A percentile compares a stretch with the other conserved stretches of the same genome.
phyloP scores from a whole-genome alignment of 2,329 filamentous ascomycete genomes.

The Geoglossum cookeanum region DNA sequence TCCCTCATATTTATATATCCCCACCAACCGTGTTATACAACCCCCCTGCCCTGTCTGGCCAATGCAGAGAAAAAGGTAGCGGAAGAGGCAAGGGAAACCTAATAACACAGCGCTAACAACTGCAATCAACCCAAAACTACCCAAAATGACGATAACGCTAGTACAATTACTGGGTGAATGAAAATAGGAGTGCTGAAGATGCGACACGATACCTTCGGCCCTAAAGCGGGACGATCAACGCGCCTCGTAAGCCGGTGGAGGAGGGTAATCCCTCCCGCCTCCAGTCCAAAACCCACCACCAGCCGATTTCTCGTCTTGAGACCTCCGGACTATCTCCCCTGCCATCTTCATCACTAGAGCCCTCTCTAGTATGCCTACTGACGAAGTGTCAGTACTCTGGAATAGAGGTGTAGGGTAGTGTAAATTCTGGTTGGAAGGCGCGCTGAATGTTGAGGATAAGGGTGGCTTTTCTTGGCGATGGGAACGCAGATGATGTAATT shows the following conservation, averaged over 20 bases:
- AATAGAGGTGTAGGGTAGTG: constrained; percentile 6
- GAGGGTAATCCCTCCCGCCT: constrained; percentile 30
- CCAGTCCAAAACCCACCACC: constrained; percentile 20
- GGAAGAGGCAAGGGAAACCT: too few relatives aligned
- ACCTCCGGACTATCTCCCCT: constrained; percentile 69
- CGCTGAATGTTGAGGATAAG: background rate
- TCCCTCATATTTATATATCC: too few relatives aligned
- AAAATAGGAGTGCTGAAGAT: too few relatives aligned
- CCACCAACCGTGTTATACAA: too few relatives aligned
- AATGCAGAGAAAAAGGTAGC: too few relatives aligned
- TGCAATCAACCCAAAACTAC: too few relatives aligned
- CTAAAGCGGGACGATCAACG: background rate
- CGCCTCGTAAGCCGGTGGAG: constrained; percentile 37
- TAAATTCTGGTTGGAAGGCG: background rate
- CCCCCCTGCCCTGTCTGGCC: too few relatives aligned
- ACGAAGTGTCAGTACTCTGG: constrained; percentile 8
- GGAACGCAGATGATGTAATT: background rate
- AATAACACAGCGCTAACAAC: too few relatives aligned
- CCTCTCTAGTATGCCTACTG: constrained; percentile 47
- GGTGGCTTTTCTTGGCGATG: constrained; percentile 1
- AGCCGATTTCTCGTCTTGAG: constrained; percentile 62
- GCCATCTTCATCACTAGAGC: constrained; percentile 90
- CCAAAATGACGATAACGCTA: too few relatives aligned
- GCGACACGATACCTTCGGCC: too few relatives aligned
- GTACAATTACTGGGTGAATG: too few relatives aligned